phyloP scores from a whole-genome alignment of 2,329 filamentous ascomycete genomes.

The Exophiala spinifera region DNA sequence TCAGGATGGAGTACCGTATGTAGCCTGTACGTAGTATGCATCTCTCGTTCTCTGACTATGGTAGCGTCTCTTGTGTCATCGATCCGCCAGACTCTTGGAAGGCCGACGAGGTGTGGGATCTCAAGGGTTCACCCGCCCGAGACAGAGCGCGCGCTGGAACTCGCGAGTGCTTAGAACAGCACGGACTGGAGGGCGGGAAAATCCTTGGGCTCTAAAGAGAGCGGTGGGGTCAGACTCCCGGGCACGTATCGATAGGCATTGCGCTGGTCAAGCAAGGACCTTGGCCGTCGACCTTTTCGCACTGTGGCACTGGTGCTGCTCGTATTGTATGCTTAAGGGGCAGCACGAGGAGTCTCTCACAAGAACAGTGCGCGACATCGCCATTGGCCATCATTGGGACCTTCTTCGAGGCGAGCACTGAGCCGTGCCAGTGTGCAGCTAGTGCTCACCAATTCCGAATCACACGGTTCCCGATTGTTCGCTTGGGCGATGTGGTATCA shows the following conservation, averaged over 20 bases:
- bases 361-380: too few species aligned
- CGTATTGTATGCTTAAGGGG: background rate
- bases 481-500: background rate
- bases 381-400: too few species aligned
- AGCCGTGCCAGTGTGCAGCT: background rate
- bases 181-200: background rate
- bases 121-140: background rate
- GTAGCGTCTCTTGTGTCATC: slow-evolving; percentile 12
- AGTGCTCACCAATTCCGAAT: background rate
- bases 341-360: too few species aligned
- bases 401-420: too few species aligned
- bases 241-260: slow-evolving; percentile 8
- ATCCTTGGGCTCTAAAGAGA: background rate
- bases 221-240: background rate
- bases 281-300: background rate
- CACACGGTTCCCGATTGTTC: background rate
- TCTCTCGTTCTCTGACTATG: slow-evolving; percentile 1
- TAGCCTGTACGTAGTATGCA: background rate
- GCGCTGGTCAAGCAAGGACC: background rate
- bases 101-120: background rate
- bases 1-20: too few species aligned
- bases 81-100: slow-evolving; percentile 1
- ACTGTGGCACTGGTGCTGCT: background rate
- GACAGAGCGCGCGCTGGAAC: background rate
- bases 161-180: too few species aligned